Evolutionary conservation across 768 basidiomycete species (phyloP).

Genomic region (Mycena chlorophos): DNA sequence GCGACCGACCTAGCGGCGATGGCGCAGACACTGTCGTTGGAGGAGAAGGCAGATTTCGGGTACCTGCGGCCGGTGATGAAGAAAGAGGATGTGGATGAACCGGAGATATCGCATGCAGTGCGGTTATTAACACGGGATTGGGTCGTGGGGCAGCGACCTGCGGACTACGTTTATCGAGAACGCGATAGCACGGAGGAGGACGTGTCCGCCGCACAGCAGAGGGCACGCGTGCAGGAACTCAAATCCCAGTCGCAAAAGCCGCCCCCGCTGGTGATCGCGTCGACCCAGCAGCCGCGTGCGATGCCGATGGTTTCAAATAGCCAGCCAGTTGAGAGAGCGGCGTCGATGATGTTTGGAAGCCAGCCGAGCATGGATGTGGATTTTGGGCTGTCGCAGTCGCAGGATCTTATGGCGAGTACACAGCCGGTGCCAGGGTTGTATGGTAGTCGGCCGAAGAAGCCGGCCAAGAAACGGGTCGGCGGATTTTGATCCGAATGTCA

Average conservation of each 20-base stretch:
- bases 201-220: constrained; percentile 16
- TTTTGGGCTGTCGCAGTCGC: constrained; percentile 27
- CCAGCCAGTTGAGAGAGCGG: constrained; percentile 16
- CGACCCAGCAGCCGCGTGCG: constrained; percentile 20
- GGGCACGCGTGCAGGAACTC: constrained; percentile 2
- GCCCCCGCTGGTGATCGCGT: constrained; percentile 39
- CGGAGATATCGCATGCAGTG: constrained; percentile 50
- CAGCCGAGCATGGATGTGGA: constrained; percentile 13
- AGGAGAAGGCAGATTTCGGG: constrained; percentile 57
- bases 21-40: constrained; percentile 60
- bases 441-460: constrained; percentile 69
- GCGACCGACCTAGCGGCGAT: constrained; percentile 50
- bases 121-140: constrained; percentile 69
- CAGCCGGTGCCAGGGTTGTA: constrained; percentile 71
- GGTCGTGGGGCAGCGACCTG: constrained; percentile 55
- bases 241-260: constrained; percentile 31
- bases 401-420: constrained; percentile 58
- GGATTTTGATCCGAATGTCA: constrained; percentile 52
- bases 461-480: constrained; percentile 65
- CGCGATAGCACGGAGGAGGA: constrained; percentile 37
- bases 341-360: constrained; percentile 8
- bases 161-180: constrained; percentile 52
- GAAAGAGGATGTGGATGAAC: constrained; percentile 25
- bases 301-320: background rate
- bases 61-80: constrained; percentile 56